These are phyloP conservation scores for Neurospora pannonica DNA, from an alignment of 495 filamentous ascomycete genomes.

Conservation along the genomic window DNA sequence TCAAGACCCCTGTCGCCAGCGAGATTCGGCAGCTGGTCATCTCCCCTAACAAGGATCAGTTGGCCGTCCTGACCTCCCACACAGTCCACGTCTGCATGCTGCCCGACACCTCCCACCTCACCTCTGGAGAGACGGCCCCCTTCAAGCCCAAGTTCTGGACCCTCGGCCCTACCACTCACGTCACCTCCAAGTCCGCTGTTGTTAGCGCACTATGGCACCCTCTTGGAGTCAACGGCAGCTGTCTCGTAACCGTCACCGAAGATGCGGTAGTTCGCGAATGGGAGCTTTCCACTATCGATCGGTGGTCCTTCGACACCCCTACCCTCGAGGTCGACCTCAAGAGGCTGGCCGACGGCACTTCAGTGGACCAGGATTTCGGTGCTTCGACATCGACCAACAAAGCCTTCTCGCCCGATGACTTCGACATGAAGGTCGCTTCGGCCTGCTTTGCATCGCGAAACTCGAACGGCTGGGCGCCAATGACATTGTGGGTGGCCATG, in stretches of 20 bases:
- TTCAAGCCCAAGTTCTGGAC: constrained; percentile 75
- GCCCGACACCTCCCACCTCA: constrained; percentile 65
- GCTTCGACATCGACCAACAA: constrained; percentile 62
- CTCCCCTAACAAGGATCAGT: constrained; percentile 66
- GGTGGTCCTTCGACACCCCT: constrained; percentile 77
- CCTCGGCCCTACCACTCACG: constrained; percentile 79
- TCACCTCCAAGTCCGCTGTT: constrained; percentile 68
- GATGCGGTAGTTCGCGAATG: constrained; percentile 80
- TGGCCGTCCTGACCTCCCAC: constrained; percentile 75
- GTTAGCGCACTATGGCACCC: constrained; percentile 82
- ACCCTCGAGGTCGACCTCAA: constrained; percentile 71
- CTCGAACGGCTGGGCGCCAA: constrained; percentile 76
- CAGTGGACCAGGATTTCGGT: constrained; percentile 63
- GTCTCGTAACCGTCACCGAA: constrained; percentile 72
- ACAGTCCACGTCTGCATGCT: constrained; percentile 74
- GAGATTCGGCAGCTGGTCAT: constrained; percentile 73
- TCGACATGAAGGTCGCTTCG: constrained; percentile 82
- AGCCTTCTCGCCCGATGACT: constrained; percentile 70
- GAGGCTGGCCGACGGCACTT: constrained; percentile 70
- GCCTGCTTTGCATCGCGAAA: constrained; percentile 71
- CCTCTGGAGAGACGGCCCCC: constrained; percentile 47
- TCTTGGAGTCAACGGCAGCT: constrained; percentile 58
- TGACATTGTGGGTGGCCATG: constrained; percentile 92
- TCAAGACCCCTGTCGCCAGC: constrained; percentile 62
- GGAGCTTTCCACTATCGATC: constrained; percentile 71